Evolutionary conservation across 805 yeast species (phyloP), one percentile per base, ranked within the genome.

Genomic region (Spathaspora girioi): DNA sequence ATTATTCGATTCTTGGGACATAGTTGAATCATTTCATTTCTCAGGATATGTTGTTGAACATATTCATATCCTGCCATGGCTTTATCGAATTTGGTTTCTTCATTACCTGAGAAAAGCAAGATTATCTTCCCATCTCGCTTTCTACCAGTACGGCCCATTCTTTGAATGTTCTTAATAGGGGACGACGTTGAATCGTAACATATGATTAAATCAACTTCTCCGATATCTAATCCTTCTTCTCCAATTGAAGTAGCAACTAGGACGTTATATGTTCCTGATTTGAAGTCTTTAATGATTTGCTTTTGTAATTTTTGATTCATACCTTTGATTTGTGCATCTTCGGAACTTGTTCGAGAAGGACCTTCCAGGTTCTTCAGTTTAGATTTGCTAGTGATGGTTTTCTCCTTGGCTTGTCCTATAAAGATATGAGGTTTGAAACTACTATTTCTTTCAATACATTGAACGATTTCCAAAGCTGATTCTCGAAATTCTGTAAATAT

Each of bases 141-240:
- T 69, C 99, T 84, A 17, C 99, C 99, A 0, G 99, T 94, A 70
- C 99, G 82, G 26, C 99, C 99, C 96, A 94, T 90, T 59, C 99
- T 74, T 65, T 94, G 99, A 41, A 94, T 80, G 59, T 88, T 91
- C 53, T 96, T 89, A 51, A 94, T 93, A 0, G 98, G 97, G 44
- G 97, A 89, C 27, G 91, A 78, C 0, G 97, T 91, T 0, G 97
- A 89, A 62, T 94, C 99, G 68, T 83, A 94, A 63, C 97, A 92
- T 7, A 94, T 78, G 58, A 94, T 93, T 59, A 94, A 65, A 67
- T 94, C 99, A 49, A 94, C 99, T 65, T 96, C 97, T 31, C 99
- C 99, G 57, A 94, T 96, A 73, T 94, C 99, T 56, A 94, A 77
- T 44, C 99, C 99, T 74, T 94, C 99, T 66, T 94, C 99, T 45